Percentiles rank a stretch among this genome's conserved stretches.
Evolutionary conservation across 2,329 filamentous ascomycete species (phyloP).

Genomic region (Penicillium sclerotigenum): DNA sequence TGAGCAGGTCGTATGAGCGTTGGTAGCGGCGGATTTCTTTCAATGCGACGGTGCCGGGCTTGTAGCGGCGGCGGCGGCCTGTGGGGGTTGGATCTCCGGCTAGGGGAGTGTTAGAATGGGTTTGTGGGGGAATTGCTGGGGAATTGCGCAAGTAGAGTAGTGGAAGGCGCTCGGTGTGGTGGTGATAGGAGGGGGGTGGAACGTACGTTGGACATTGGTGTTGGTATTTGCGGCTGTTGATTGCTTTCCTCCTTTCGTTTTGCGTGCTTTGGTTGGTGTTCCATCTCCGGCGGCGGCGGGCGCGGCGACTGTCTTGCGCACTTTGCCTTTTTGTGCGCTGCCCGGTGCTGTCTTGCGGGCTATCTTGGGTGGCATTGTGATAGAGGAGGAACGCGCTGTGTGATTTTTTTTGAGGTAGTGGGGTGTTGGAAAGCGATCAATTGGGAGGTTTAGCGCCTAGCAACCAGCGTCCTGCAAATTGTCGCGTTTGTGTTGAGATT

Average conservation of each 20-base stretch:
- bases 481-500: neutral
- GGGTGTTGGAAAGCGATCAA: constrained; percentile 7
- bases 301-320: constrained; percentile 1
- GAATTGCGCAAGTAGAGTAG: neutral
- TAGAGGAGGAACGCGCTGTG: neutral
- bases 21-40: constrained; percentile 91
- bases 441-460: constrained; percentile 2
- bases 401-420: constrained; percentile 1
- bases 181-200: neutral
- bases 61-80: constrained; percentile 61
- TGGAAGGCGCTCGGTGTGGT: neutral
- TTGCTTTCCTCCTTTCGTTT: constrained; percentile 23
- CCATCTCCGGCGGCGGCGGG: constrained; percentile 13
- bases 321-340: constrained; percentile 5
- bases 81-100: constrained; percentile 71
- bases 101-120: constrained; percentile 35
- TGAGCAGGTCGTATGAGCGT: constrained; percentile 79
- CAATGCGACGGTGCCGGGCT: constrained; percentile 78
- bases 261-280: constrained; percentile 20
- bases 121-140: neutral
- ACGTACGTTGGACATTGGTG: constrained; percentile 41
- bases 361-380: constrained; percentile 32
- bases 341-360: constrained; percentile 17
- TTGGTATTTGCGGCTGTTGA: constrained; percentile 19
- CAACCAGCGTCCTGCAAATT: neutral